phyloP scores from a whole-genome alignment of 176 grass and related monocot genomes.

The Rhynchospora breviuscula region DNA sequence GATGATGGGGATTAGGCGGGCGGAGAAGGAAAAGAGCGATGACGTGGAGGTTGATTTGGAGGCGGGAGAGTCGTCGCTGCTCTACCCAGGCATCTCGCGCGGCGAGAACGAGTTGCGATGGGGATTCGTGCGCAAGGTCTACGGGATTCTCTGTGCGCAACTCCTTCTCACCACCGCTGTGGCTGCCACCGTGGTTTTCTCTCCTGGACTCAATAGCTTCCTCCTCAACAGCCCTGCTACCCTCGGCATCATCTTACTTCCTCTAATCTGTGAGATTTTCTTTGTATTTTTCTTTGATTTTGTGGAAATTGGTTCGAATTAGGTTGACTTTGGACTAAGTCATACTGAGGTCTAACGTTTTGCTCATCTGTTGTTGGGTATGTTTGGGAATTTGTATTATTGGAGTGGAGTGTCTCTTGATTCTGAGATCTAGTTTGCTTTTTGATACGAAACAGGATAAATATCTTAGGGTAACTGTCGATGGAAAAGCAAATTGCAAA shows the following conservation, averaged over 20 bases:
- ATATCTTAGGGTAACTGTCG: background rate
- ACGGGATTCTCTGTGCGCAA: constrained; percentile 95
- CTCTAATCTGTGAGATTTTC: constrained; percentile 60
- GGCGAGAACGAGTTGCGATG: constrained; percentile 86
- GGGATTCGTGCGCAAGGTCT: constrained; percentile 99
- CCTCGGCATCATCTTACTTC: constrained; percentile 57
- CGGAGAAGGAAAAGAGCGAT: constrained; percentile 75
- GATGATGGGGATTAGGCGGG: constrained; percentile 42
- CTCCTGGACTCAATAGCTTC: constrained; percentile 63
- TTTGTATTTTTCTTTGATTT: background rate
- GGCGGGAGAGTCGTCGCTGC: constrained; percentile 50
- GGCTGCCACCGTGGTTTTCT: constrained; percentile 69
- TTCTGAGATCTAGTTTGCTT: constrained; percentile 6
- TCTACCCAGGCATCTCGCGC: constrained; percentile 87
- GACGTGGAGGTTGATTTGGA: constrained; percentile 58
- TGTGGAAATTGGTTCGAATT: background rate
- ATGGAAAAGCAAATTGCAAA: background rate
- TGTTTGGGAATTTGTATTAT: background rate
- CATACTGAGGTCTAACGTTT: background rate
- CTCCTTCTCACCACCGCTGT: constrained; percentile 87
- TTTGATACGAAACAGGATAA: constrained; percentile 1
- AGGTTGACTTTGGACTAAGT: background rate
- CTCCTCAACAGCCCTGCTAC: constrained; percentile 52
- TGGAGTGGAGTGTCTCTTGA: background rate
- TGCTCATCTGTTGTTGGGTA: background rate